Evolutionary conservation across 2,329 filamentous ascomycete species (phyloP).

Genomic region (Triangularia verruculosa): DNA sequence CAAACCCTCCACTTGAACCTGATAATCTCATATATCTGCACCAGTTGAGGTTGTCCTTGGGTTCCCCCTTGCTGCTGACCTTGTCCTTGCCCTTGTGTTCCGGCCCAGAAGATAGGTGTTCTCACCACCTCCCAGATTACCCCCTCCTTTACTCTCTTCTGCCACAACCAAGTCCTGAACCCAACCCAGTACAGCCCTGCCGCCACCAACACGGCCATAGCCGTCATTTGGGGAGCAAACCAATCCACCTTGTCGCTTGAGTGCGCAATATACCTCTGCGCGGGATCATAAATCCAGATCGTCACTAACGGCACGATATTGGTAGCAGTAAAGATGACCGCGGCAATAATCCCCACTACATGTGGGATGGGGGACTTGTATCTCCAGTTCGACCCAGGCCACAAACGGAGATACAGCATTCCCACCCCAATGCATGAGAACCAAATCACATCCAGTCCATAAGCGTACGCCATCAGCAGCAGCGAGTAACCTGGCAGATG

Average conservation of each 20-base stretch:
- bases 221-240: conserved; percentile 17
- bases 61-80: background rate
- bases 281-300: conserved; percentile 20
- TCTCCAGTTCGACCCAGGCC: conserved; percentile 17
- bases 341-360: conserved; percentile 12
- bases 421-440: conserved; percentile 17
- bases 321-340: conserved; percentile 12
- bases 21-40: conserved; percentile 23
- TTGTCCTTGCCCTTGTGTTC: background rate
- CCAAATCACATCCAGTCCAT: conserved; percentile 22
- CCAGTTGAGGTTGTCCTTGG: background rate
- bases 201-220: conserved; percentile 7
- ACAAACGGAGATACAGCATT: conserved; percentile 17
- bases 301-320: conserved; percentile 14
- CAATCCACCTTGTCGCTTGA: conserved; percentile 12
- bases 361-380: conserved; percentile 20
- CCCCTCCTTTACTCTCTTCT: conserved; percentile 10
- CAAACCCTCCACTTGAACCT: conserved; percentile 18
- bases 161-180: conserved; percentile 18
- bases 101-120: conserved; percentile 18
- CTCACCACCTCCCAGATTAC: conserved; percentile 13
- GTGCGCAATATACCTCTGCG: conserved; percentile 9
- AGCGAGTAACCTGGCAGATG: conserved; percentile 17
- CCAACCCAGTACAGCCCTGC: conserved; percentile 18
- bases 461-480: conserved; percentile 12